Percentiles rank a stretch among this genome's conserved stretches.
phyloP scores from a whole-genome alignment of 768 basidiomycete species.

The Calocera cornea region DNA sequence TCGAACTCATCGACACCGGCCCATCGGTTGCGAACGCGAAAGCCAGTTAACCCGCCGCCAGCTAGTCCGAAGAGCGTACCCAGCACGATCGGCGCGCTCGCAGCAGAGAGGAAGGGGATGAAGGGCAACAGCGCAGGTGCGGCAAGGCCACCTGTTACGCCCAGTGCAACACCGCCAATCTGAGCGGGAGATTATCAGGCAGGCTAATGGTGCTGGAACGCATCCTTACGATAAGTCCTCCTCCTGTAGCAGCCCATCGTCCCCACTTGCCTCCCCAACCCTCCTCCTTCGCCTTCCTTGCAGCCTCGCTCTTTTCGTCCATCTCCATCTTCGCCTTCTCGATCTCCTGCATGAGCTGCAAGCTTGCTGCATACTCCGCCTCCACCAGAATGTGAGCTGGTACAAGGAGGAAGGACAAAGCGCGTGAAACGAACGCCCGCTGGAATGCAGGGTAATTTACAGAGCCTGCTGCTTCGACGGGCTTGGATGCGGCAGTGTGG shows the following conservation, averaged over 20 bases:
- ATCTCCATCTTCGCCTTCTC: slow-evolving; percentile 13
- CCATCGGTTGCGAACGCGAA: slow-evolving; percentile 26
- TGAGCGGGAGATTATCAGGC: background rate
- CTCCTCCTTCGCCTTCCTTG: slow-evolving; percentile 22
- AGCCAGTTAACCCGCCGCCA: slow-evolving; percentile 28
- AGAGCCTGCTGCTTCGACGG: background rate
- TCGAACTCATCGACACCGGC: slow-evolving; percentile 29
- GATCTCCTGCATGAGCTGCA: slow-evolving; percentile 14
- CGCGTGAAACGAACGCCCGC: slow-evolving; percentile 11
- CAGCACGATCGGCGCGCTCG: slow-evolving; percentile 26
- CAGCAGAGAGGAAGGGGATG: slow-evolving; percentile 24
- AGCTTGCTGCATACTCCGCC: slow-evolving; percentile 13
- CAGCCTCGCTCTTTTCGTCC: slow-evolving; percentile 20
- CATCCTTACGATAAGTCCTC: slow-evolving; percentile 22
- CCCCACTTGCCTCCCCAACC: slow-evolving; percentile 29
- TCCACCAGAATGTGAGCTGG: slow-evolving; percentile 9
- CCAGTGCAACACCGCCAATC: slow-evolving; percentile 27
- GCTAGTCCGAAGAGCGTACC: slow-evolving; percentile 30
- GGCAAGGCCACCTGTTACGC: slow-evolving; percentile 29
- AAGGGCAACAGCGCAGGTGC: slow-evolving; percentile 30
- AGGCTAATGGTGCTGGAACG: background rate
- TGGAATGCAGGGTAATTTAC: slow-evolving; percentile 13
- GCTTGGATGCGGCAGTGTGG: background rate
- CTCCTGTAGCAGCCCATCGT: slow-evolving; percentile 25
- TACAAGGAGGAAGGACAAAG: slow-evolving; percentile 13